Base-by-base conservation (phyloP, 2,329 filamentous ascomycete genomes). In the Rhinocladiella mackenziei region DNA sequence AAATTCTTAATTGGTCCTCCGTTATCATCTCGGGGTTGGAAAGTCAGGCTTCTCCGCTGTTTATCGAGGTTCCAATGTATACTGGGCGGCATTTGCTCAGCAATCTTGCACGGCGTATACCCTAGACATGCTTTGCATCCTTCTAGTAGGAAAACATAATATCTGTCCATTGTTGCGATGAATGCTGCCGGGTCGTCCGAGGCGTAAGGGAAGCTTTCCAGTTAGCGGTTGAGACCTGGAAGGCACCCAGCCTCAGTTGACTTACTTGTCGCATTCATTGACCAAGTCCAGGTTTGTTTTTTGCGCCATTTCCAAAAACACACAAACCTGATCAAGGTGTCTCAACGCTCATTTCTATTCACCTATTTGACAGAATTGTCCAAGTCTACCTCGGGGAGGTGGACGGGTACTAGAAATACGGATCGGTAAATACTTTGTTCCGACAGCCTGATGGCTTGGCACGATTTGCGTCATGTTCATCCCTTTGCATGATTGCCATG, bases 121-220 rank as follows among this genome's bases (percentile, higher is more conserved):
- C 83, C 84, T 5, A 84, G 66, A 23, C 39, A 74, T 46, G 83
- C 76, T 48, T 79, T 68, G 69, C 78, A 82, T 7, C 80, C 67
- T 9, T 84, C 68, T 11, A 86, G 80, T 60, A 81, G 86, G 51
- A 94, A 74, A 18, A 71, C 73, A 58, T 80, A 76, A 64, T 79
- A 80, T 7, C 73, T 71, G 37, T 66, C 64, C 46, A 78, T 65
- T 50, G 77, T 66, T 31, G 69, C 64, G 32, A 74, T 67, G 63
- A 83, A 80, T 38, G 70, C 69, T 45, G 74, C 62, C 7, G 78
- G 74, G 53, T 82, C 70, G 42, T 71, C 73, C 43, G 83, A 73
- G 43, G 76, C 74, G 66, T 94, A 87, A 1, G 89, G 89, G 60
- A 94, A 94, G 59, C 86, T 91, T 38, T 35, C 4, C 13, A 31